Evolutionary conservation across 2,329 filamentous ascomycete species (phyloP).

Genomic region (Fusarium gaditjirri): DNA sequence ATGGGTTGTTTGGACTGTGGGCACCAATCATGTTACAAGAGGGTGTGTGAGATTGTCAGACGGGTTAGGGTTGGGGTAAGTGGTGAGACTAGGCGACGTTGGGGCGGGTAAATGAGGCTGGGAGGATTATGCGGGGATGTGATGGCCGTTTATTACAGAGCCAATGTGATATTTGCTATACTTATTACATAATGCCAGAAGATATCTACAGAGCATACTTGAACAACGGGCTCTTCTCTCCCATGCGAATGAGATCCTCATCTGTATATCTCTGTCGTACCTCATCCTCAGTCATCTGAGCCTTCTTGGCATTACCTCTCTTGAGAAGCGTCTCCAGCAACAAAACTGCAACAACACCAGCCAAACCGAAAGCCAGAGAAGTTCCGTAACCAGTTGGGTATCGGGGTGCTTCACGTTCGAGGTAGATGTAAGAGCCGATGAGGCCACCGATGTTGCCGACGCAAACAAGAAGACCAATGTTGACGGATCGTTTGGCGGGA

Average conservation of each 20-base stretch:
- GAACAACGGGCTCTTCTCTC: conserved; percentile 20
- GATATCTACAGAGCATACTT: conserved; percentile 9
- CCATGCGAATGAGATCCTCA: conserved; percentile 18
- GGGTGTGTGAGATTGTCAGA: not conserved
- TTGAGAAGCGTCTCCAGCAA: conserved; percentile 2
- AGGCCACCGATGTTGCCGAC: conserved; percentile 43
- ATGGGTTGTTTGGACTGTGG: not conserved
- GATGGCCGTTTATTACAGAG: too few relatives aligned
- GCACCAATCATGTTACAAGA: conserved; percentile 1
- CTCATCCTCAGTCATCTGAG: conserved; percentile 1
- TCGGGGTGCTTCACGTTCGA: conserved; percentile 8
- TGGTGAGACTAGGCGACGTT: not conserved
- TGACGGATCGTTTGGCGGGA: conserved; percentile 53
- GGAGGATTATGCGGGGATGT: too few relatives aligned
- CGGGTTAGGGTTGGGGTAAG: not conserved
- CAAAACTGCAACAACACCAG: conserved; percentile 10
- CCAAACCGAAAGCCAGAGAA: conserved; percentile 10
- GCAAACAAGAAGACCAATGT: conserved; percentile 55
- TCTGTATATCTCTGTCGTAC: conserved; percentile 1
- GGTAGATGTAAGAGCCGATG: conserved; percentile 17
- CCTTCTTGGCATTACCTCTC: conserved; percentile 16
- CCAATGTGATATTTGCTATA: not conserved
- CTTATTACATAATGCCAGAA: not conserved
- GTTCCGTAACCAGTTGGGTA: conserved; percentile 15
- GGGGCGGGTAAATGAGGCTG: not conserved